Evolutionary conservation across 139 green algal species (phyloP).

Genomic region (Desmodesmus armatus): DNA sequence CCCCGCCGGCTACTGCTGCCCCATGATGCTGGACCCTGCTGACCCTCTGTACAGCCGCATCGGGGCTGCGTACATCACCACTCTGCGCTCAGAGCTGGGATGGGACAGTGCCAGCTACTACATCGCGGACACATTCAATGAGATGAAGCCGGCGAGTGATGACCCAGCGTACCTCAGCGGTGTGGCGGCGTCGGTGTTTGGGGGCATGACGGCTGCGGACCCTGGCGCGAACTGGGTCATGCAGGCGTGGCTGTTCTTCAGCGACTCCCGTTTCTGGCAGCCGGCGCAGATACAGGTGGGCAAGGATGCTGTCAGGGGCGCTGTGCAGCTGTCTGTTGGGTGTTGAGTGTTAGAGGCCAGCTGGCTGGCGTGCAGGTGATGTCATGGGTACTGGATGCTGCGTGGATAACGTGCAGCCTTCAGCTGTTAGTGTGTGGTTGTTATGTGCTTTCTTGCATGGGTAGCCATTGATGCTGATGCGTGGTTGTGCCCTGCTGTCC

Average conservation of each 20-base stretch:
- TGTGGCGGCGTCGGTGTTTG: conserved; percentile 46
- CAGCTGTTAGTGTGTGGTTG: too few relatives aligned
- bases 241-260: conserved; percentile 70
- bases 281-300: conserved; percentile 56
- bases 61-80: conserved; percentile 47
- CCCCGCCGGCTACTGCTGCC: conserved; percentile 45
- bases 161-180: conserved; percentile 51
- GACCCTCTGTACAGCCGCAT: conserved; percentile 58
- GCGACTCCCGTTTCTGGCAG: conserved; percentile 44
- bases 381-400: too few relatives aligned
- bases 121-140: conserved; percentile 62
- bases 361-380: too few relatives aligned
- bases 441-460: conserved; percentile 17
- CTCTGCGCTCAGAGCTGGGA: conserved; percentile 25
- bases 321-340: too few relatives aligned
- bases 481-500: neutral
- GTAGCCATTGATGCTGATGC: too few relatives aligned
- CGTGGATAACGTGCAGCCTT: too few relatives aligned
- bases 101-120: conserved; percentile 44
- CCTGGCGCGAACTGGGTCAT: conserved; percentile 54
- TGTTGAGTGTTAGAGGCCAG: too few relatives aligned
- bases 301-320: too few relatives aligned
- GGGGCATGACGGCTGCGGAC: conserved; percentile 51
- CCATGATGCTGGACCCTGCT: conserved; percentile 50
- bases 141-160: conserved; percentile 52